Conservation (phyloP, 2,329 filamentous ascomycete species). For the Neopestalotiopsis sp. region DNA sequence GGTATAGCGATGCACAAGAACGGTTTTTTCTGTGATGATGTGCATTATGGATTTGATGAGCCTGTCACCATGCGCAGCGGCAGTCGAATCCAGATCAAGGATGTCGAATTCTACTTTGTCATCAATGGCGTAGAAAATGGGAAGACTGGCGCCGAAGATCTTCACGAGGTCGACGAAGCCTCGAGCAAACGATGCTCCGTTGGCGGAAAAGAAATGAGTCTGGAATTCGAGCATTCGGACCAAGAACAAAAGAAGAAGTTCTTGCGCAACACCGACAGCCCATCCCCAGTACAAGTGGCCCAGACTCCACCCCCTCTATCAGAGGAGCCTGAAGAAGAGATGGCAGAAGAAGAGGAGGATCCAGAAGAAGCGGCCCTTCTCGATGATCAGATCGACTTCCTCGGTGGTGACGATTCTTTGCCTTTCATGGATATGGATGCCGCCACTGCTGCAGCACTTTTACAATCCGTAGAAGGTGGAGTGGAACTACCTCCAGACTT, state of each 20-base stretch:
- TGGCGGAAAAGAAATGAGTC: conserved; percentile 73
- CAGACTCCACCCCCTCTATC: conserved; percentile 40
- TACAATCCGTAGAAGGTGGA: conserved; percentile 18
- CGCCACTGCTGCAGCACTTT: conserved; percentile 10
- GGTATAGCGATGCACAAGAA: conserved; percentile 67
- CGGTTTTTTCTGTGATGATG: conserved; percentile 71
- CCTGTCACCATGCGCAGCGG: conserved; percentile 66
- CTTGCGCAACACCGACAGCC: conserved; percentile 58
- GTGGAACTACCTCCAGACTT: conserved; percentile 33
- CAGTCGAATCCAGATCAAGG: conserved; percentile 73
- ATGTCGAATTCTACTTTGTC: conserved; percentile 70
- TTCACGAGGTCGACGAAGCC: conserved; percentile 51
- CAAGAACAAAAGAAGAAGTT: conserved; percentile 47
- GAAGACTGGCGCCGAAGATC: conserved; percentile 62
- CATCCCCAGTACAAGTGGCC: conserved; percentile 50
- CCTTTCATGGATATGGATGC: not conserved
- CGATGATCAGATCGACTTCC: conserved; percentile 22
- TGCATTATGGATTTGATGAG: conserved; percentile 53
- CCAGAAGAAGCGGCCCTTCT: conserved; percentile 23
- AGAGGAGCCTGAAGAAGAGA: conserved; percentile 43
- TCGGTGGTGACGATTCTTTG: conserved; percentile 21
- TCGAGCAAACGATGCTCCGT: conserved; percentile 56
- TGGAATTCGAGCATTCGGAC: conserved; percentile 70
- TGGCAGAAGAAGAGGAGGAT: conserved; percentile 30
- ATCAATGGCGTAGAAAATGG: conserved; percentile 68